Conservation (phyloP, 1,139 yeast species). For the Kodamaea sp. region DNA sequence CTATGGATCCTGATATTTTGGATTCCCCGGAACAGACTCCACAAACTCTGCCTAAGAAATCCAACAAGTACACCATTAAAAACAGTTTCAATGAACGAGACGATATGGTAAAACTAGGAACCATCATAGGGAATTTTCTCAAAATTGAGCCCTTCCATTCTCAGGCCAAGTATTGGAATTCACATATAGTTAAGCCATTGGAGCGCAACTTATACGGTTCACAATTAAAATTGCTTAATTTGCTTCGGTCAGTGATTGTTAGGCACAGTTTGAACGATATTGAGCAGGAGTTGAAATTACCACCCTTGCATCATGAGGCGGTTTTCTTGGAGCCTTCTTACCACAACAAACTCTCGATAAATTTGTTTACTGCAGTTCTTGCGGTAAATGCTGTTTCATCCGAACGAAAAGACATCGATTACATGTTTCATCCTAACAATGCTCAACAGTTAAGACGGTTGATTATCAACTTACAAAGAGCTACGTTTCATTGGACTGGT, state of each 20-base stretch:
- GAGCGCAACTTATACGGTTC: conserved; percentile 39
- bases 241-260: conserved; percentile 51
- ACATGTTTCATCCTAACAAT: conserved; percentile 67
- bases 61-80: conserved; percentile 40
- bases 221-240: conserved; percentile 34
- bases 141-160: conserved; percentile 60
- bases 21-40: background rate
- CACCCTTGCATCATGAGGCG: conserved; percentile 58
- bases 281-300: conserved; percentile 56
- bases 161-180: conserved; percentile 49
- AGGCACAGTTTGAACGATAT: conserved; percentile 57
- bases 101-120: conserved; percentile 57
- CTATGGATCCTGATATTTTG: background rate
- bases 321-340: conserved; percentile 60
- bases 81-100: conserved; percentile 40
- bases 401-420: conserved; percentile 64
- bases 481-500: conserved; percentile 77
- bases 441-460: conserved; percentile 54
- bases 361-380: conserved; percentile 63
- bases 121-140: conserved; percentile 52
- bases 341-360: conserved; percentile 60
- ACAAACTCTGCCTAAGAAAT: conserved; percentile 16
- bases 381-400: conserved; percentile 76
- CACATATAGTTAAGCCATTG: conserved; percentile 51
- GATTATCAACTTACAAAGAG: conserved; percentile 61